A percentile compares a stretch with the other conserved stretches of the same genome.
Evolutionary conservation across 768 basidiomycete genomes (phyloP).

Genomic region (Macrolepiota albuminosa): DNA sequence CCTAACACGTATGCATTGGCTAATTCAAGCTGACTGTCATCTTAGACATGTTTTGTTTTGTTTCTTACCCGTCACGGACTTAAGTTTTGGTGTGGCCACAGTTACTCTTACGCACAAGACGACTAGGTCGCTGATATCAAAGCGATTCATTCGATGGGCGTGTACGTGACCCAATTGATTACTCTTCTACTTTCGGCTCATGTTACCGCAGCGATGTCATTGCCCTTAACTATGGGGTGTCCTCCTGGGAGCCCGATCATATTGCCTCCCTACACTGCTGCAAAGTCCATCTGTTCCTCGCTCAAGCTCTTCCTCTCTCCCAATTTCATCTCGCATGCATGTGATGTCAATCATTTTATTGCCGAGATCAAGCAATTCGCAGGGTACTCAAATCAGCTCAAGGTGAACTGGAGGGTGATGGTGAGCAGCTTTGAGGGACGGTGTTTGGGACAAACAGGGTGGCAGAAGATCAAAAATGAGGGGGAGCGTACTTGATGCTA

Average conservation of each 20-base stretch:
- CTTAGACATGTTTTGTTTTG: conserved; percentile 36
- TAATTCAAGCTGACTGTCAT: neutral
- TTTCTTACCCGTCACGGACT: neutral
- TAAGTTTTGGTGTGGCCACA: conserved; percentile 12
- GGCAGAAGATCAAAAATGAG: conserved; percentile 43
- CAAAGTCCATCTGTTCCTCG: conserved; percentile 29
- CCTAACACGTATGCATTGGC: neutral
- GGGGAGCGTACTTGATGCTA: conserved; percentile 46
- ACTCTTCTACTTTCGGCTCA: conserved; percentile 7
- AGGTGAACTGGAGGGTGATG: conserved; percentile 46
- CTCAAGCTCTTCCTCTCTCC: conserved; percentile 57
- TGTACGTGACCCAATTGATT: conserved; percentile 26
- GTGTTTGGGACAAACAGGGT: conserved; percentile 50
- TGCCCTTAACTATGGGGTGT: conserved; percentile 57
- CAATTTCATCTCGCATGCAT: conserved; percentile 50
- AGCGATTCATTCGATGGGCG: conserved; percentile 34
- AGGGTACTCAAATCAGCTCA: conserved; percentile 50
- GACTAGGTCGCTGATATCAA: conserved; percentile 40
- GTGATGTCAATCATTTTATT: conserved; percentile 38
- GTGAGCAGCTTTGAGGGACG: conserved; percentile 61
- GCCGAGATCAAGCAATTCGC: conserved; percentile 41
- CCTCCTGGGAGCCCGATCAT: conserved; percentile 46
- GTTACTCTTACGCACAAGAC: conserved; percentile 33
- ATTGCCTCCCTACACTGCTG: conserved; percentile 47
- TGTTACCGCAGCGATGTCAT: conserved; percentile 48